These are phyloP conservation scores for Ambrosia artemisiifolia DNA, from an alignment of 129 eudicot genomes.

Conservation along the genomic window DNA sequence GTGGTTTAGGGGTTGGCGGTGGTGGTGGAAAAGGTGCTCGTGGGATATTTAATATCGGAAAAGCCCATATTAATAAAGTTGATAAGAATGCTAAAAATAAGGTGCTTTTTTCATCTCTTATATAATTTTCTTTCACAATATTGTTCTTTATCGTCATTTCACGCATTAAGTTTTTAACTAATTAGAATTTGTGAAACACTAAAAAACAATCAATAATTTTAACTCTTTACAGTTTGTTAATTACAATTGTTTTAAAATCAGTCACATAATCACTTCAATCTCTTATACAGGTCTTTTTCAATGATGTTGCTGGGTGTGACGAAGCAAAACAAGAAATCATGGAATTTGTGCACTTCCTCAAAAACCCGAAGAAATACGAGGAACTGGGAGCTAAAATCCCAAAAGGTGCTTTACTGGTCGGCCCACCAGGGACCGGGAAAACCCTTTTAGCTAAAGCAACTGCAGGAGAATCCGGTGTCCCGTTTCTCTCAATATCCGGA, in stretches of 20 bases:
- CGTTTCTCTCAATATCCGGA: conserved; percentile 83
- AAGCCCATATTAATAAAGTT: conserved; percentile 61
- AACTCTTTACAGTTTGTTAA: too few relatives aligned
- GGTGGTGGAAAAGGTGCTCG: conserved; percentile 71
- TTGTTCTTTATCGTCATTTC: too few relatives aligned
- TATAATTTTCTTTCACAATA: too few relatives aligned
- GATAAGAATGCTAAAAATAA: conserved; percentile 75
- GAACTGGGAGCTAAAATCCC: conserved; percentile 92
- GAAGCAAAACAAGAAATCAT: conserved; percentile 81
- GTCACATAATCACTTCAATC: background rate
- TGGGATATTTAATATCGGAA: conserved; percentile 73
- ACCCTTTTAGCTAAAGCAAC: conserved; percentile 91
- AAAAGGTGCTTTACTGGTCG: conserved; percentile 85
- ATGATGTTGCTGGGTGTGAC: conserved; percentile 79
- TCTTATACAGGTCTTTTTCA: conserved; percentile 53
- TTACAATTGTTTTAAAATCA: background rate
- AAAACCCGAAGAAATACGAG: conserved; percentile 74
- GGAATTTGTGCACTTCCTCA: conserved; percentile 80
- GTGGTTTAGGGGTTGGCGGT: conserved; percentile 78
- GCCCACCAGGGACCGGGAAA: conserved; percentile 98
- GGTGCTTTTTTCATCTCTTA: conserved; percentile 34
- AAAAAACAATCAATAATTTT: too few relatives aligned
- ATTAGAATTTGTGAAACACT: too few relatives aligned
- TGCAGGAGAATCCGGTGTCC: conserved; percentile 94
- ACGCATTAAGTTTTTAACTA: too few relatives aligned